Base-by-base conservation (phyloP, 441 rosid species). In the Gossypium aridum region DNA sequence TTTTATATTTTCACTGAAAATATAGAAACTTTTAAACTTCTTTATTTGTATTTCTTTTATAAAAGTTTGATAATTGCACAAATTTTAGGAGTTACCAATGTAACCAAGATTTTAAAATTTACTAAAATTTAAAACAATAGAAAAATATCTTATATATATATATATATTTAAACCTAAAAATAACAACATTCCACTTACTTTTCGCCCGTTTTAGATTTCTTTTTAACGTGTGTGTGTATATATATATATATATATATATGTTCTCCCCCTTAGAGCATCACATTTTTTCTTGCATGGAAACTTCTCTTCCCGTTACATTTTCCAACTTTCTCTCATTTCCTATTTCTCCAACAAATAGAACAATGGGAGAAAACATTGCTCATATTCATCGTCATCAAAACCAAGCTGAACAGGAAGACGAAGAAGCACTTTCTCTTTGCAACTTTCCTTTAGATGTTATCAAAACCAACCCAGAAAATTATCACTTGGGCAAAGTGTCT, bases 361-460 rank as follows among this genome's bases (percentile, higher is more conserved):
- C 28, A 0, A 81, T 81, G 86, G 80, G 25, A 72, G 82, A 79
- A 37, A 14, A 61, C 49, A 6, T 62, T 0, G 19, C 64, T 22
- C 16, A 59, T 49, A 16, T 71, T 51, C 56, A 62, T 45, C 55
- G 64, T 31, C 66, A 51, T 9, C 60, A 62, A 7, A 61, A 77
- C 59, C 22, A 10, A 0, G 81, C 71, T 22, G 89, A 77, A 7
- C 86, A 78, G 5, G 86, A 77, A 10, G 72, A 77, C 17, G 89
- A 86, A 22, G 90, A 86, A 62, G 75, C 91, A 4, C 84, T 85
- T 20, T 88, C 93, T 73, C 90, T 87, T 31, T 77, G 83, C 25
- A 89, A 91, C 76, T 83, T 90, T 72, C 85, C 88, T 0, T 72
- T 85, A 3, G 70, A 80, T 17, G 70, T 23, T 56, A 37, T 56